A percentile compares a stretch with the other conserved stretches of the same genome.
phyloP scores from a whole-genome alignment of 2,329 filamentous ascomycete species.

The Furcasterigmium sp. region DNA sequence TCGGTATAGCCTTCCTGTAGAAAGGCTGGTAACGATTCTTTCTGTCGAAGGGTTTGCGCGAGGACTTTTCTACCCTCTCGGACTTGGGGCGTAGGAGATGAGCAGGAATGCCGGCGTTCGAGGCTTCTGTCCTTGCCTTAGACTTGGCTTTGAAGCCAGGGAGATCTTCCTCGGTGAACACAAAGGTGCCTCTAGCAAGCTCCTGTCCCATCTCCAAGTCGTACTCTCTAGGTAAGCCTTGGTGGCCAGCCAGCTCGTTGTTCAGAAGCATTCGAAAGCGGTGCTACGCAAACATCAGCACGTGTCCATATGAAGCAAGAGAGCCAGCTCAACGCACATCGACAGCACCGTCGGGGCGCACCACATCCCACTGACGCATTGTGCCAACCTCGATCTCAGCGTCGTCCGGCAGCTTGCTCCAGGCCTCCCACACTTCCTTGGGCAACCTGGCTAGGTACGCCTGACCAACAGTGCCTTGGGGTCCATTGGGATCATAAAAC shows the following conservation, averaged over 20 bases:
- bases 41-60: constrained; percentile 36
- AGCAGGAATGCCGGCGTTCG: constrained; percentile 53
- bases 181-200: constrained; percentile 61
- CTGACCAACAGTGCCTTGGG: constrained; percentile 11
- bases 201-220: constrained; percentile 62
- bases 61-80: constrained; percentile 38
- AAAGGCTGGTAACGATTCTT: constrained; percentile 50
- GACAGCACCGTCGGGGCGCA: constrained; percentile 45
- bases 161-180: constrained; percentile 86
- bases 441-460: constrained; percentile 73
- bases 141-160: constrained; percentile 59
- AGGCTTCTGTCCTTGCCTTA: constrained; percentile 48
- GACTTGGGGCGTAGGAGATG: constrained; percentile 43
- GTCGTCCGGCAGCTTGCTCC: constrained; percentile 71
- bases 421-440: constrained; percentile 74
- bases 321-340: constrained; percentile 12
- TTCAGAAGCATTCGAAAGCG: constrained; percentile 63
- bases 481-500: constrained; percentile 41
- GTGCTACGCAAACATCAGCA: constrained; percentile 19
- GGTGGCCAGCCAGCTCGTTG: constrained; percentile 60
- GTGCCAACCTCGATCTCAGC: constrained; percentile 78
- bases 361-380: constrained; percentile 54
- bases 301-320: neutral
- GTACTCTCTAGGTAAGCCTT: constrained; percentile 82
- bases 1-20: constrained; percentile 68